Evolutionary conservation across 1,284 basidiomycete genomes (phyloP).

Genomic region (Gomphus sp.): DNA sequence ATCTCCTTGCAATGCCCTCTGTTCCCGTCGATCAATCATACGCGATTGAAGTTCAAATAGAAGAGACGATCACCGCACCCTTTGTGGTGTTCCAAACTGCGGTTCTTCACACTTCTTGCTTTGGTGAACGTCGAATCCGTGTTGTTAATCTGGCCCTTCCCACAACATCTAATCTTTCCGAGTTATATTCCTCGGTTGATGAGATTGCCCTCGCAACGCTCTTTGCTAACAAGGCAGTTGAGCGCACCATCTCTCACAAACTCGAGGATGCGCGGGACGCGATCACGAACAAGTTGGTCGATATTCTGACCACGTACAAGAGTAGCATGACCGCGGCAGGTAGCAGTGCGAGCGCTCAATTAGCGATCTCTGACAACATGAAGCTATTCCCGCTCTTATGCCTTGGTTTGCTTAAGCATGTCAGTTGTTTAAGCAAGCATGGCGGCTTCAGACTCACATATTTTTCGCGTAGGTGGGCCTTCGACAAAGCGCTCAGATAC

Average conservation of each 20-base stretch:
- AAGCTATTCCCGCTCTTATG: constrained; percentile 88
- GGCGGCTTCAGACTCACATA: neutral
- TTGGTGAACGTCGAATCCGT: constrained; percentile 91
- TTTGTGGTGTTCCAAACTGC: constrained; percentile 97
- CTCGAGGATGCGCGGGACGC: constrained; percentile 92
- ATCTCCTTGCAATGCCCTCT: constrained; percentile 92
- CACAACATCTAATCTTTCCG: constrained; percentile 87
- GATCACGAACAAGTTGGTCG: constrained; percentile 85
- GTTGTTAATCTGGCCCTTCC: constrained; percentile 92
- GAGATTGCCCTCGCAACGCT: constrained; percentile 87
- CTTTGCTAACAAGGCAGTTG: constrained; percentile 95
- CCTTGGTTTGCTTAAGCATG: constrained; percentile 91
- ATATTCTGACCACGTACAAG: constrained; percentile 91
- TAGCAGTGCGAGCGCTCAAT: constrained; percentile 87
- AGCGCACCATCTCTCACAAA: constrained; percentile 82
- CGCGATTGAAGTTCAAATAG: constrained; percentile 94
- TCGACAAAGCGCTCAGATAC: constrained; percentile 92
- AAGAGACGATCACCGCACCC: constrained; percentile 88
- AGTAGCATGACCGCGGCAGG: constrained; percentile 93
- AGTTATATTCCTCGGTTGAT: constrained; percentile 92
- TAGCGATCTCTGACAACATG: constrained; percentile 88
- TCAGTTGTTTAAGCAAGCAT: constrained; percentile 28
- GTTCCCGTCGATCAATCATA: constrained; percentile 97
- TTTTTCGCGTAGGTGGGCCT: constrained; percentile 65
- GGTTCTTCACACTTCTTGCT: constrained; percentile 93